phyloP scores from a whole-genome alignment of 2,329 filamentous ascomycete species.

The Triangularia setosa region DNA sequence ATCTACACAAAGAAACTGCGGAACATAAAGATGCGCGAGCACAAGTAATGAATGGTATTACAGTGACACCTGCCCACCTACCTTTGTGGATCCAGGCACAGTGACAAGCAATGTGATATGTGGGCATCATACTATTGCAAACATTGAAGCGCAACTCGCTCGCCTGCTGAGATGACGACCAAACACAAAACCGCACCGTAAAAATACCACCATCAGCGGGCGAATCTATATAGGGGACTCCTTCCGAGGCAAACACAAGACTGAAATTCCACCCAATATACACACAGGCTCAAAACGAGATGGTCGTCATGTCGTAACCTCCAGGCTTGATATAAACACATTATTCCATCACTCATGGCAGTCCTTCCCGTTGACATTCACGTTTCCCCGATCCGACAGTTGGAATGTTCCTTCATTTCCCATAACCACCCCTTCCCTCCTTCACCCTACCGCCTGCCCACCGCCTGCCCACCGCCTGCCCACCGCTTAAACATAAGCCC shows the following conservation, averaged over 20 bases:
- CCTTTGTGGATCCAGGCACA: too few relatives aligned
- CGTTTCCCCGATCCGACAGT: neutral
- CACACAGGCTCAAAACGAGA: neutral
- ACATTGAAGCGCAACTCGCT: neutral
- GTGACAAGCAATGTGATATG: too few relatives aligned
- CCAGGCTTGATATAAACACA: neutral
- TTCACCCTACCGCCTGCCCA: too few relatives aligned
- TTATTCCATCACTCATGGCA: neutral
- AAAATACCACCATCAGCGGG: too few relatives aligned
- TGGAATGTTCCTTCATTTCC: too few relatives aligned
- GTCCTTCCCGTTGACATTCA: neutral
- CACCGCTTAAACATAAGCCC: conserved; percentile 44
- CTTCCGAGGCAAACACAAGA: neutral
- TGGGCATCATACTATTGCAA: too few relatives aligned
- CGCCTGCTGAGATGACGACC: too few relatives aligned
- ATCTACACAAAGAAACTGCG: neutral
- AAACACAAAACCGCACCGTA: too few relatives aligned
- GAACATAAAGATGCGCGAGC: neutral
- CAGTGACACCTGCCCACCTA: neutral
- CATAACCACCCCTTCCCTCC: neutral
- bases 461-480: neutral
- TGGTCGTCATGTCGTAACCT: neutral
- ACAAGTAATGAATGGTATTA: neutral
- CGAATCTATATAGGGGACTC: neutral
- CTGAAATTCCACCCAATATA: neutral